Evolutionary conservation across 805 yeast species (phyloP).

Genomic region (Saccharomycodes ludwigii): DNA sequence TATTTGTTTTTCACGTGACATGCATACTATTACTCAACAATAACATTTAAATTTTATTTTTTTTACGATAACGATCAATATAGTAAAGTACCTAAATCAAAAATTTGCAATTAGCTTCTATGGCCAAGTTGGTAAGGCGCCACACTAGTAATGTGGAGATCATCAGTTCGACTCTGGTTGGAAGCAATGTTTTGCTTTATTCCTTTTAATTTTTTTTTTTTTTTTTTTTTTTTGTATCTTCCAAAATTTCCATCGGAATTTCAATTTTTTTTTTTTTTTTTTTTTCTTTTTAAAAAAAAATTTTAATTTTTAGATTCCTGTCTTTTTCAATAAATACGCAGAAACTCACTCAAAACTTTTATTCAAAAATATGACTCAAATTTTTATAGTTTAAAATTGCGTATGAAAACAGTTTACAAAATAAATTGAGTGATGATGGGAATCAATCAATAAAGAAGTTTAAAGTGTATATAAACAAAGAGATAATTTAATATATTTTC

Average conservation of each 20-base stretch:
- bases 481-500: neutral
- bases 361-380: too few species aligned
- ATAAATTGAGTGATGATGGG: neutral
- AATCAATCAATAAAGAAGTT: too few species aligned
- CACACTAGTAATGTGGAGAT: constrained; percentile 76
- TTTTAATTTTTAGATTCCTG: neutral
- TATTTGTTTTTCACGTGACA: too few species aligned
- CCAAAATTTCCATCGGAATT: neutral
- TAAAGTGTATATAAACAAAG: too few species aligned
- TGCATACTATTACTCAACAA: too few species aligned
- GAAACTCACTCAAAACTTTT: neutral
- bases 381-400: neutral
- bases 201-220: constrained; percentile 3
- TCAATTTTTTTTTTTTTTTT: neutral
- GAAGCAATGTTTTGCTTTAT: constrained; percentile 31
- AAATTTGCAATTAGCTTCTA: constrained; percentile 24
- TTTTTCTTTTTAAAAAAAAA: neutral
- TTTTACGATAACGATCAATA: too few species aligned
- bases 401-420: neutral
- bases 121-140: constrained; percentile 69
- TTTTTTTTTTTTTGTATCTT: constrained; percentile 1
- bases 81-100: too few species aligned
- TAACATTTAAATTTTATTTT: too few species aligned
- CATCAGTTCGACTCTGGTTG: constrained; percentile 69
- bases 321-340: neutral